phyloP scores from a whole-genome alignment of 2,329 filamentous ascomycete genomes.

The Tothia fuscella region DNA sequence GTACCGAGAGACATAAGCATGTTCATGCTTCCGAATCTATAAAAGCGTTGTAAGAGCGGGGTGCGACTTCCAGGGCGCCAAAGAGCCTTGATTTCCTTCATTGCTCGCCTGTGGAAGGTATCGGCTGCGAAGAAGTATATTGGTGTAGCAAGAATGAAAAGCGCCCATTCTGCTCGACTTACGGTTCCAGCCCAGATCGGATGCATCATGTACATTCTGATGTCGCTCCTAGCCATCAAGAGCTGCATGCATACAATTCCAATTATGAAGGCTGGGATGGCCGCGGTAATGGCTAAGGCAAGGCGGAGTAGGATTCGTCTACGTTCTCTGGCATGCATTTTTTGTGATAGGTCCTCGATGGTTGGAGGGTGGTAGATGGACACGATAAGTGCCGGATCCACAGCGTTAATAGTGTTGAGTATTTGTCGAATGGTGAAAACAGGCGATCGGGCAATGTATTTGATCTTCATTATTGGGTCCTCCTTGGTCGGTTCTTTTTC shows the following conservation, averaged over 20 bases:
- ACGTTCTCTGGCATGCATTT: constrained; percentile 60
- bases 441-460: constrained; percentile 57
- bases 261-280: constrained; percentile 74
- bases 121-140: constrained; percentile 82
- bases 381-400: constrained; percentile 54
- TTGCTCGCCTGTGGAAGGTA: constrained; percentile 65
- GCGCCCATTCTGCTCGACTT: constrained; percentile 62
- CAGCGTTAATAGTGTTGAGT: constrained; percentile 51
- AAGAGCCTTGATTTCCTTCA: constrained; percentile 66
- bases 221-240: constrained; percentile 45
- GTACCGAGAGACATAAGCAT: constrained; percentile 84
- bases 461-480: constrained; percentile 56
- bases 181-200: constrained; percentile 58
- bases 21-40: constrained; percentile 95
- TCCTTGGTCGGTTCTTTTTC: constrained; percentile 47
- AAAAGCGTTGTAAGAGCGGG: constrained; percentile 63
- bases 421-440: constrained; percentile 65
- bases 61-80: constrained; percentile 68
- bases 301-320: constrained; percentile 58
- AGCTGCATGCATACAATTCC: constrained; percentile 88
- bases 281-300: constrained; percentile 53
- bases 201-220: constrained; percentile 55
- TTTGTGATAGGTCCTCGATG: constrained; percentile 67
- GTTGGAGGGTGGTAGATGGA: constrained; percentile 69
- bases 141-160: constrained; percentile 72